Conservation (phyloP, 176 grass and related monocot genomes). For the Oryza glumipatula region DNA sequence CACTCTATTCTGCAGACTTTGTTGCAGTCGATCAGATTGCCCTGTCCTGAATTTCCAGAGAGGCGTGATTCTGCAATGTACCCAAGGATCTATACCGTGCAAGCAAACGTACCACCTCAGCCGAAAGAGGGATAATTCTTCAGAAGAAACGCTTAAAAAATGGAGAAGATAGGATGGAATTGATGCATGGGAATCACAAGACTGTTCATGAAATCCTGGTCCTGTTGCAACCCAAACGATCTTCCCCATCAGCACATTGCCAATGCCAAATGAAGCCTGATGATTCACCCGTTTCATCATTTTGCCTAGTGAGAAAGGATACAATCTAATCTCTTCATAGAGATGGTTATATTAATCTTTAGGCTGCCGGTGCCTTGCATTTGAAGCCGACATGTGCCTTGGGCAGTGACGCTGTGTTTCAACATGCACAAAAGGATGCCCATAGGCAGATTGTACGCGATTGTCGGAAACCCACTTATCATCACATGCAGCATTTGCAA, state of each 20-base stretch:
- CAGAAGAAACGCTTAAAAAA: not conserved
- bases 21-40: not conserved
- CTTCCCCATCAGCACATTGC: not conserved
- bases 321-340: not conserved
- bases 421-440: not conserved
- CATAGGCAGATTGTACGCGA: not conserved
- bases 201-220: not conserved
- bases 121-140: not conserved
- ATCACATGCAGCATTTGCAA: constrained; percentile 18
- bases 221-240: not conserved
- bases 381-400: constrained; percentile 30
- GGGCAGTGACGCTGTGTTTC: not conserved
- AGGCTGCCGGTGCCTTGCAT: constrained; percentile 12
- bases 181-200: constrained; percentile 5
- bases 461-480: not conserved
- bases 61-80: constrained; percentile 6
- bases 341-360: not conserved
- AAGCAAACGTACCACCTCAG: not conserved
- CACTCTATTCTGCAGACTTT: not conserved
- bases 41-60: not conserved
- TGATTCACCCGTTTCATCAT: constrained; percentile 3
- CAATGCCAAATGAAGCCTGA: not conserved
- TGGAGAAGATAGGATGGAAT: constrained; percentile 25
- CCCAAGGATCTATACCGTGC: not conserved
- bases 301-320: not conserved